Evolutionary conservation across 23 red algal genomes (phyloP).

Genomic region (Gracilaria caudata): DNA sequence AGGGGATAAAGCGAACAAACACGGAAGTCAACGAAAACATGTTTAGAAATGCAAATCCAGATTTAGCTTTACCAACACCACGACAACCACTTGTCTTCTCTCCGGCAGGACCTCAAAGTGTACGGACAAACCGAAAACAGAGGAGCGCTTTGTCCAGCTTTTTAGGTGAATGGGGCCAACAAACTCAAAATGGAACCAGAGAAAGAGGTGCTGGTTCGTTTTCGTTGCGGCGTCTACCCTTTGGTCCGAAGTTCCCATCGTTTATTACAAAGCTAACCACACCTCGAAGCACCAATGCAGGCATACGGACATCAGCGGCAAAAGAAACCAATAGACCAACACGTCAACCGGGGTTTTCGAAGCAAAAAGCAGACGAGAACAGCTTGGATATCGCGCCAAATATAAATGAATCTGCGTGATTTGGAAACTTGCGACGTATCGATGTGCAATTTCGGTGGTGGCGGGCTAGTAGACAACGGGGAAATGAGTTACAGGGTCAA

Average conservation of each 20-base stretch:
- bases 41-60: slow-evolving; percentile 13
- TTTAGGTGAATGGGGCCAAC: not conserved
- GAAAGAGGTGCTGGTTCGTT: not conserved
- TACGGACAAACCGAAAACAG: not conserved
- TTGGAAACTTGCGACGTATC: not conserved
- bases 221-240: slow-evolving; percentile 3
- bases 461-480: no score
- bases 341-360: not conserved
- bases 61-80: slow-evolving; percentile 31
- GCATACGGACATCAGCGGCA: not conserved
- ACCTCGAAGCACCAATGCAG: not conserved
- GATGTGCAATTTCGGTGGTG: no score
- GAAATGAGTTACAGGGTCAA: no score
- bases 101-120: not conserved
- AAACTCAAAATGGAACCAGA: not conserved
- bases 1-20: slow-evolving; percentile 41
- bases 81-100: not conserved
- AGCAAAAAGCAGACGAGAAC: not conserved
- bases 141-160: not conserved
- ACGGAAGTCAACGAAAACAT: slow-evolving; percentile 31
- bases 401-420: not conserved
- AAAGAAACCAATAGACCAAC: not conserved
- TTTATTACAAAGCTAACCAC: slow-evolving; percentile 21
- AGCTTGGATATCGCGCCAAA: not conserved
- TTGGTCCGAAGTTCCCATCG: slow-evolving; percentile 12